These are phyloP conservation scores for Dactylellina cionopaga DNA, from an alignment of 2,329 filamentous ascomycete species.

Conservation along the genomic window DNA sequence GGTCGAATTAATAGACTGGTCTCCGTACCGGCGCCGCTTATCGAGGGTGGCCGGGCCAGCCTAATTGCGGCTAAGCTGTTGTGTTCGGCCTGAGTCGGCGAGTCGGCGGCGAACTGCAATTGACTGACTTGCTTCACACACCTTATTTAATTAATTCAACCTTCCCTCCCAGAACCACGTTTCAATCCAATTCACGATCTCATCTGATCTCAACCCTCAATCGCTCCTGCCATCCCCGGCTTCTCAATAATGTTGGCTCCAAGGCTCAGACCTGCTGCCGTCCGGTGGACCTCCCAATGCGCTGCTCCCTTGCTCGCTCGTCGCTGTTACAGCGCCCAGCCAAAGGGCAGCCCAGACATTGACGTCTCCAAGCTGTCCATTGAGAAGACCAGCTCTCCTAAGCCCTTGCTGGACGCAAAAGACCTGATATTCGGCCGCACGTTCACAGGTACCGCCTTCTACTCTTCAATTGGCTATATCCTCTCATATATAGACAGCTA, in stretches of 20 bases:
- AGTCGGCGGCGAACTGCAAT: not conserved
- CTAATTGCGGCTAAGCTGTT: not conserved
- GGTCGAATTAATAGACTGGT: not conserved
- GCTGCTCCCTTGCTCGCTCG: not conserved
- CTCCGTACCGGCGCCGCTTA: slow-evolving; percentile 32
- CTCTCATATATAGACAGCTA: not conserved
- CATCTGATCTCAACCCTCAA: not conserved
- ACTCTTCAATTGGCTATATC: not conserved
- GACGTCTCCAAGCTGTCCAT: slow-evolving; percentile 81
- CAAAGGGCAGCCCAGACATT: slow-evolving; percentile 67
- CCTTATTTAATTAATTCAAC: no score
- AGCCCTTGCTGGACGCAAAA: slow-evolving; percentile 76
- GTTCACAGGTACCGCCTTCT: slow-evolving; percentile 76
- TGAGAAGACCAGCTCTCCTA: slow-evolving; percentile 78
- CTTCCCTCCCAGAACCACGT: not conserved
- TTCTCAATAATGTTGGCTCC: slow-evolving; percentile 21
- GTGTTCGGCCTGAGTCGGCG: slow-evolving; percentile 1
- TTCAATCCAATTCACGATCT: not conserved
- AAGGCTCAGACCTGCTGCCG: slow-evolving; percentile 28
- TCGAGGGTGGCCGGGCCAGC: slow-evolving; percentile 13
- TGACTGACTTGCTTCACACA: not conserved
- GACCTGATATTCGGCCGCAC: slow-evolving; percentile 88
- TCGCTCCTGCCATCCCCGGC: not conserved
- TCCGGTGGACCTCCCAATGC: slow-evolving; percentile 34
- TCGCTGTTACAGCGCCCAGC: slow-evolving; percentile 36